phyloP scores from a whole-genome alignment of 73 alveolate genomes.

The Uronychia setigera region DNA sequence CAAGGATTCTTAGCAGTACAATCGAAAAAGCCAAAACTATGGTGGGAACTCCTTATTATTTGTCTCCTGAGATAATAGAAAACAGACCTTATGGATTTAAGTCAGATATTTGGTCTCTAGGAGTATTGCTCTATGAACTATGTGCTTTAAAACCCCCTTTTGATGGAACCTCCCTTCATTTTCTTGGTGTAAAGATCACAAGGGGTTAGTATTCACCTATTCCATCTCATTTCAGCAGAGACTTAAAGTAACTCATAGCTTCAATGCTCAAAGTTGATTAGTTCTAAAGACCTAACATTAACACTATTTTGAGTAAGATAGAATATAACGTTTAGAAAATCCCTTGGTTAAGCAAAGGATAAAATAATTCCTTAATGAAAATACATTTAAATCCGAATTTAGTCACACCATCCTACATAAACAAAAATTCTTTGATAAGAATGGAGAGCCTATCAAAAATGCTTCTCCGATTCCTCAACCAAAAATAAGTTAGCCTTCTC shows the following conservation, averaged over 20 bases:
- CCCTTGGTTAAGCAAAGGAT: constrained; percentile 67
- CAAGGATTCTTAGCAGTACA: constrained; percentile 80
- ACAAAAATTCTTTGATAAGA: not conserved
- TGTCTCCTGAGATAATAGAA: constrained; percentile 90
- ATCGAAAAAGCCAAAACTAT: constrained; percentile 86
- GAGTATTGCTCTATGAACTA: constrained; percentile 74
- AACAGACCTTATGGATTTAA: constrained; percentile 75
- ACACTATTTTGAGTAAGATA: constrained; percentile 39
- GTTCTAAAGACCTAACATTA: constrained; percentile 71
- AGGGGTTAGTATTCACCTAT: constrained; percentile 72
- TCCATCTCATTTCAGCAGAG: constrained; percentile 59
- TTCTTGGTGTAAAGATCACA: constrained; percentile 69
- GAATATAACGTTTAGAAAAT: constrained; percentile 3
- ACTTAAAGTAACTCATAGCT: constrained; percentile 52
- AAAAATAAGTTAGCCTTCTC: not conserved
- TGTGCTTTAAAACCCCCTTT: constrained; percentile 77
- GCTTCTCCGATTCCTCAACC: not conserved
- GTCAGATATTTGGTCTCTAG: constrained; percentile 83
- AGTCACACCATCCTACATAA: constrained; percentile 19
- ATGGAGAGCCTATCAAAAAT: constrained; percentile 7
- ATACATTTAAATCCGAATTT: constrained; percentile 72
- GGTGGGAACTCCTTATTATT: constrained; percentile 95
- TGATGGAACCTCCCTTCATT: constrained; percentile 65
- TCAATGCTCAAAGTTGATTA: constrained; percentile 67
- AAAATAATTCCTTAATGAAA: constrained; percentile 64